phyloP scores from a whole-genome alignment of 163 green algal species.

The Prototheca stagnorum region DNA sequence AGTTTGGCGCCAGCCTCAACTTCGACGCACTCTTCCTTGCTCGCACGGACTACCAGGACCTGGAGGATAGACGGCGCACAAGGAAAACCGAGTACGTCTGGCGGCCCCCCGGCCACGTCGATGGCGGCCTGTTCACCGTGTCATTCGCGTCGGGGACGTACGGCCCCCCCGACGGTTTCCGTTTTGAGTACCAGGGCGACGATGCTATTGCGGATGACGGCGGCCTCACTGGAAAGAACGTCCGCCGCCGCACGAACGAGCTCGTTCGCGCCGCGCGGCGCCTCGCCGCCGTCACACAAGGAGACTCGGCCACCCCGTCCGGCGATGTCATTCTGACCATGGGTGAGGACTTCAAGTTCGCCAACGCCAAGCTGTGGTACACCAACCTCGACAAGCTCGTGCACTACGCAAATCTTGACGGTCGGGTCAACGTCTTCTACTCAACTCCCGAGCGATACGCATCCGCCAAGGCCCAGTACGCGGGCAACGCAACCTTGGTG shows the following conservation, averaged over 20 bases:
- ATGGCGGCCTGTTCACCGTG: slow-evolving; percentile 40
- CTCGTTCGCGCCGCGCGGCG: slow-evolving; percentile 40
- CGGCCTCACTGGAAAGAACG: slow-evolving; percentile 48
- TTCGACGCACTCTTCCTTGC: slow-evolving; percentile 72
- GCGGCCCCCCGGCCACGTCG: slow-evolving; percentile 30
- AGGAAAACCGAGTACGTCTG: slow-evolving; percentile 61
- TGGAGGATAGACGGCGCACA: slow-evolving; percentile 26
- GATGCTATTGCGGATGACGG: slow-evolving; percentile 39
- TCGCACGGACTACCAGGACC: slow-evolving; percentile 57
- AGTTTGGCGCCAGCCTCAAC: slow-evolving; percentile 39
- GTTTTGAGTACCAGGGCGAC: slow-evolving; percentile 38
- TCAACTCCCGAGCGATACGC: slow-evolving; percentile 61
- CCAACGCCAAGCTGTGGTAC: slow-evolving; percentile 46
- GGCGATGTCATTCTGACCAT: slow-evolving; percentile 63
- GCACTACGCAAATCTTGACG: slow-evolving; percentile 47
- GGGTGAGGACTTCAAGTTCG: slow-evolving; percentile 67
- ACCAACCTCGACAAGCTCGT: slow-evolving; percentile 76
- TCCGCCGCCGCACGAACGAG: slow-evolving; percentile 37
- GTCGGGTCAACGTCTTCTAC: slow-evolving; percentile 61
- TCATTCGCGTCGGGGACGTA: slow-evolving; percentile 57
- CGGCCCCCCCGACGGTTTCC: slow-evolving; percentile 50
- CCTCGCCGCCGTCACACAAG: slow-evolving; percentile 12
- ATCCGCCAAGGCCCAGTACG: slow-evolving; percentile 43
- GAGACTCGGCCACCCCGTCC: slow-evolving; percentile 20
- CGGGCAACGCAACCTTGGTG: no score